Evolutionary conservation across 1,284 basidiomycete species (phyloP).

Genomic region (Inonotus hispidus): DNA sequence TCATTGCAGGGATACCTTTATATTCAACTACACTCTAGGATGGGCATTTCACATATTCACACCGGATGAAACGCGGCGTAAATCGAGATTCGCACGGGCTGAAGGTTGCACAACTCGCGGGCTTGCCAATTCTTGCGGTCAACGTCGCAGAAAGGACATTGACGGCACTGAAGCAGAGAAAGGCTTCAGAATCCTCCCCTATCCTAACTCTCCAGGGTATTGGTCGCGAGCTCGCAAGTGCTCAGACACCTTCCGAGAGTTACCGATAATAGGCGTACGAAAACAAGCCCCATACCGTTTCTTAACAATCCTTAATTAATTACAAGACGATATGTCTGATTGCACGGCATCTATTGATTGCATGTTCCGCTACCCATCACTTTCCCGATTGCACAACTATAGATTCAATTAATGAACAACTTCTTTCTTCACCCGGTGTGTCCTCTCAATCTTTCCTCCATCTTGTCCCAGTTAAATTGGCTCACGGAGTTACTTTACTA

Average conservation of each 20-base stretch:
- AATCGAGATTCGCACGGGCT: slow-evolving; percentile 92
- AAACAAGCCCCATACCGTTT: not conserved
- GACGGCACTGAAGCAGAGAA: slow-evolving; percentile 30
- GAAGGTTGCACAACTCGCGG: slow-evolving; percentile 85
- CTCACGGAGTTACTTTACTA: not conserved
- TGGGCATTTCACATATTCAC: slow-evolving; percentile 77
- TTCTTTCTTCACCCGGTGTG: not conserved
- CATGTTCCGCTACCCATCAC: not conserved
- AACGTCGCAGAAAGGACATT: slow-evolving; percentile 52
- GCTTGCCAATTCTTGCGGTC: slow-evolving; percentile 69
- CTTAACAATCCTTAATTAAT: not conserved
- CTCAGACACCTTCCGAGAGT: slow-evolving; percentile 9
- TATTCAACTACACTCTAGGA: slow-evolving; percentile 40
- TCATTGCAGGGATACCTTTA: not conserved
- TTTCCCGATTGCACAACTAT: too few species aligned
- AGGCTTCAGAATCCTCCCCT: slow-evolving; percentile 22
- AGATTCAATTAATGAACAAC: too few species aligned
- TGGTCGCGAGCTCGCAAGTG: slow-evolving; percentile 6
- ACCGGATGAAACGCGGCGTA: slow-evolving; percentile 76
- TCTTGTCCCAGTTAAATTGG: slow-evolving; percentile 2
- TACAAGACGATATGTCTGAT: not conserved
- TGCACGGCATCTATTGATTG: too few species aligned
- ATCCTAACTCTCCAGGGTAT: slow-evolving; percentile 24
- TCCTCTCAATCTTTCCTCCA: not conserved
- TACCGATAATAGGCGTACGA: not conserved